These are phyloP conservation scores for Gastrolobium bilobum DNA, from an alignment of 306 rosid species.

Conservation along the genomic window DNA sequence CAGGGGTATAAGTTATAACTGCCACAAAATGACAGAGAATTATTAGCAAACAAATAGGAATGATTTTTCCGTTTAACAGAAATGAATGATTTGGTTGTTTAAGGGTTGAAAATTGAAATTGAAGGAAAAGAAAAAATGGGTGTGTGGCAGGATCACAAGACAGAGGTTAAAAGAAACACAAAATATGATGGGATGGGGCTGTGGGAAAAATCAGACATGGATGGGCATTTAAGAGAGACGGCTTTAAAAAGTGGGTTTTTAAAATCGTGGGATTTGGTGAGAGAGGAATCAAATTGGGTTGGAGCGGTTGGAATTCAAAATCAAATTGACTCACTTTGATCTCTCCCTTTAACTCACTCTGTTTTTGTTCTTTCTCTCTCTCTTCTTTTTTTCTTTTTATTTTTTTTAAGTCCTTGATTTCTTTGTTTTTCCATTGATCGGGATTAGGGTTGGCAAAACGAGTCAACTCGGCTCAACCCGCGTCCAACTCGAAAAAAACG, in stretches of 20 bases:
- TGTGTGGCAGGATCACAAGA: conserved; percentile 13
- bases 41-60: background rate
- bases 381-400: background rate
- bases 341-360: conserved; percentile 42
- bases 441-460: too few relatives aligned
- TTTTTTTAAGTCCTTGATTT: background rate
- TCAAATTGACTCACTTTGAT: conserved; percentile 46
- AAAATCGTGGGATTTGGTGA: conserved; percentile 67
- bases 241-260: conserved; percentile 51
- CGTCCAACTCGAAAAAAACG: too few relatives aligned
- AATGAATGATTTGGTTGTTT: background rate
- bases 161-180: conserved; percentile 2
- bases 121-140: conserved; percentile 36
- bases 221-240: conserved; percentile 42
- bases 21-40: conserved; percentile 19
- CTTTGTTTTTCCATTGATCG: background rate
- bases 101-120: conserved; percentile 44
- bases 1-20: background rate
- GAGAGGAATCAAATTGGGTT: conserved; percentile 49
- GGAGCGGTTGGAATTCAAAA: conserved; percentile 72
- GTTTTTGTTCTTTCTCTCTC: conserved; percentile 22
- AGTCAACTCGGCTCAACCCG: too few relatives aligned
- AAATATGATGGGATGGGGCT: conserved; percentile 45
- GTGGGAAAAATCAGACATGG: conserved; percentile 57
- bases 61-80: background rate